Evolutionary conservation across 306 rosid genomes (phyloP), one percentile per base, ranked within the genome.

Genomic region (Fragaria iinumae): DNA sequence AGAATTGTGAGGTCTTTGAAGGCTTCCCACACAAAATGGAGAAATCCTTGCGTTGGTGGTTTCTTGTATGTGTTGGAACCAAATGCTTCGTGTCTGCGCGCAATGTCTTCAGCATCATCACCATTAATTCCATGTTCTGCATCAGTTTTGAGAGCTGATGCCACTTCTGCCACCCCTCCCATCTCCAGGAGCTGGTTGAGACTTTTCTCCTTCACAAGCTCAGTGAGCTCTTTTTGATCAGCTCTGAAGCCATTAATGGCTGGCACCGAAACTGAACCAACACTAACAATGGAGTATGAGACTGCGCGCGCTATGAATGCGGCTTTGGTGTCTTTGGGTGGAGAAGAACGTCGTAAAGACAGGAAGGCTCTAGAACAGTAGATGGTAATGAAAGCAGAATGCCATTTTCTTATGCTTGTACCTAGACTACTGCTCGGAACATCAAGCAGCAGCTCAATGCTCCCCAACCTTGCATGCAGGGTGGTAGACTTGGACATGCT

Each of bases 321-420:
- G 38, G 45, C 0, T 1, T 34, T 32, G 49, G 34, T 38, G 0
- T 32, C 0, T 23, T 53, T 76, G 75, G 72, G 20, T 23, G 0
- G 6, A 41, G 68, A 5, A 29, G 48, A 57, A 6, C 56, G n/a
- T 57, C 16, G 69, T 36, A 18, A 65, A 8, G 67, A 23, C 1
- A 65, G 45, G 25, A 73, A 57, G 43, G 77, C 77, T 57, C 68
- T 57, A 4, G 76, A 68, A 29, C 88, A 90, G 67, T 88, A 88
- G 57, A 88, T 78, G 32, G 39, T 57, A 17, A 83, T 4, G 48
- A 86, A 83, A 21, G 92, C 90, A 6, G 78, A 62, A 62, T 74
- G 90, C 94, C 91, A 90, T 38, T 87, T 84, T 75, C 80, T 86
- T 11, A 50, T 71, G 63, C 73, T 3, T 80, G 2, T 27, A 38